Conservation (phyloP, 2,329 filamentous ascomycete species). For the Parastagonospora avenae region DNA sequence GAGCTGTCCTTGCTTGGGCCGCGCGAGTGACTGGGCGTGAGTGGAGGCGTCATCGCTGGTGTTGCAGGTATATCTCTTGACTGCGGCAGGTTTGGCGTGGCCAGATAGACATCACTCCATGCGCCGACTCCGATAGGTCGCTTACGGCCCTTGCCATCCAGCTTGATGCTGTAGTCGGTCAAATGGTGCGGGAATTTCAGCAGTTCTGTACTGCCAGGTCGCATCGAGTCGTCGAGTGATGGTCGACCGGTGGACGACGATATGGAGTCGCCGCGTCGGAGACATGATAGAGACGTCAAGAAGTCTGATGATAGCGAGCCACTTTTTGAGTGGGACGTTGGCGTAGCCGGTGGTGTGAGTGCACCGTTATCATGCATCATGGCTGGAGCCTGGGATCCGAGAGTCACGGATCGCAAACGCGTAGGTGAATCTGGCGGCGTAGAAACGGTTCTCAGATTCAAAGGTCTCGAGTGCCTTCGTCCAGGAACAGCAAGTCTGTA, state of each 20-base stretch:
- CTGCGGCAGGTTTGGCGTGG: constrained; percentile 26
- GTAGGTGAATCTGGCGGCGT: constrained; percentile 37
- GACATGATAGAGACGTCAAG: constrained; percentile 19
- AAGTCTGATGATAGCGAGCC: constrained; percentile 26
- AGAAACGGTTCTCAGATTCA: constrained; percentile 12
- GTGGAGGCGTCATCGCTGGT: constrained; percentile 29
- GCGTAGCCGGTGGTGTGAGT: constrained; percentile 38
- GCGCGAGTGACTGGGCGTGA: constrained; percentile 31
- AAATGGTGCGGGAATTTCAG: constrained; percentile 28
- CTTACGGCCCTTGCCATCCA: constrained; percentile 28
- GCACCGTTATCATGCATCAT: constrained; percentile 23
- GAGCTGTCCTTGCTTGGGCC: constrained; percentile 15
- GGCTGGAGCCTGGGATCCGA: constrained; percentile 15
- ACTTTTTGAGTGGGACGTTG: constrained; percentile 27
- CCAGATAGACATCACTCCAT: constrained; percentile 47
- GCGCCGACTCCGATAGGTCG: constrained; percentile 39
- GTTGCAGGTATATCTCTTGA: constrained; percentile 1
- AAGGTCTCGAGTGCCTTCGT: constrained; percentile 4
- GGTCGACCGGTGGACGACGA: constrained; percentile 15
- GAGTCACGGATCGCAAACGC: constrained; percentile 18
- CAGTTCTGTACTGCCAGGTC: constrained; percentile 27
- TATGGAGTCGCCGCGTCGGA: constrained; percentile 28
- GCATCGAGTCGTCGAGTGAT: constrained; percentile 21
- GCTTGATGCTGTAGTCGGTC: constrained; percentile 34
- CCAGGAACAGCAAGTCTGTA: constrained; percentile 12